Evolutionary conservation across 257 asterid genomes (phyloP), one percentile per base, ranked within the genome.

Genomic region (Penstemon newberryi): DNA sequence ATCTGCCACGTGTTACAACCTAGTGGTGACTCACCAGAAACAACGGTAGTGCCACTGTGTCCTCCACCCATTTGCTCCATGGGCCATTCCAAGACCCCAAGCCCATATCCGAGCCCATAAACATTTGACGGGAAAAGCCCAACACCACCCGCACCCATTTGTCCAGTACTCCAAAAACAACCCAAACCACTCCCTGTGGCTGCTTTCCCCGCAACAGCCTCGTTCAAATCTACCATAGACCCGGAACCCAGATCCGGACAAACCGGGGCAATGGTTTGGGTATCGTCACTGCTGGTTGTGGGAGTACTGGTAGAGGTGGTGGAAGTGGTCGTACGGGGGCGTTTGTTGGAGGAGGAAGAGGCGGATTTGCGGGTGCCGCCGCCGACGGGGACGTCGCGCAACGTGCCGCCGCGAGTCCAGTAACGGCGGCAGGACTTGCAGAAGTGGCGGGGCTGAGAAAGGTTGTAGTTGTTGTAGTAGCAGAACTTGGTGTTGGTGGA

Each of bases 391-490:
- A 84, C 72, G 76, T 82, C 80, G 4, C 89, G 77, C 60, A 84
- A 66, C 12, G 89, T 54, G 9, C 89, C 89, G 3, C 89, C 89
- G 4, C 83, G 87, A 4, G 89, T 84, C 89, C 89, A 84, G 79
- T 84, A 84, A 2, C 89, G 82, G 7, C 87, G 87, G 72, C 89
- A 84, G 5, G 87, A 67, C 53, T 84, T 84, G 70, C 89, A 84
- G 63, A 81, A 84, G 69, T 84, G 87, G 41, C 89, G 85, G 12
- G 89, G 89, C 67, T 84, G 89, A 15, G 89, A 84, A 19, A 79
- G 87, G 70, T 84, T 84, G 56, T 84, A 84, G 87, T 84, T 84
- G 84, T 84, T 84, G 87, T 84, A 84, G 63, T 84, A 84, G 52
- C 89, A 84, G 69, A 84, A 84, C 72, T 84, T 84, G 5, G 89